Evolutionary conservation across 2,329 filamentous ascomycete genomes (phyloP), one percentile per base, ranked within the genome.

Genomic region (Sporothrix luriei): DNA sequence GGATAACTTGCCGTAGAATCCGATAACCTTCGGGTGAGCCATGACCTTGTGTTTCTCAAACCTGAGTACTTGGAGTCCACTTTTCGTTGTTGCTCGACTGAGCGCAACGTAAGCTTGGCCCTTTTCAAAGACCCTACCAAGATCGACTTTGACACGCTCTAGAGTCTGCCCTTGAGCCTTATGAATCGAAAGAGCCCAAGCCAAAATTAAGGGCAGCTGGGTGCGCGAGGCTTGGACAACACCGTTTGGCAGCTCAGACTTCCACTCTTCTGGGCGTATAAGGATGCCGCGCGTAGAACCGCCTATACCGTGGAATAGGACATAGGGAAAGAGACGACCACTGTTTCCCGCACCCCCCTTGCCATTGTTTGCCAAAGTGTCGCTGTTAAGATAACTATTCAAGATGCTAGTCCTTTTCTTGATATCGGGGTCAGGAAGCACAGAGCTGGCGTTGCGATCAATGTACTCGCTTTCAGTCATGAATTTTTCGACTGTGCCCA

Each of bases 41-140:
- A 97, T 94, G 33, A 99, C 94, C 80, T 96, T 98, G 72, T 82
- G 86, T 74, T 92, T 91, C 75, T 97, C 91, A 75, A 99, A 99
- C 48, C 92, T 86, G 64, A 94, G 79, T 14, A 99, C 94, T 77
- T 97, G 93, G 24, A 99, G 82, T 0, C 95, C 95, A 21, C 88
- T 85, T 81, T 97, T 93, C 70, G 86, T 91, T 1, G 93, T 97
- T 16, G 95, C 95, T 79, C 95, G 91, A 82, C 92, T 97, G 16
- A 99, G 87, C 66, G 95, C 95, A 66, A 99, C 95, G 77, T 99
- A 99, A 6, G 95, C 95, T 79, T 99, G 95, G 0, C 95, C 95
- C 79, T 97, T 97, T 78, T 99, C 95, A 75, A 99, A 99, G 0
- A 97, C 92, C 72, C 88, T 91, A 40, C 93, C 91, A 0, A 99